Base-by-base conservation (phyloP, 2,329 filamentous ascomycete genomes). In the Sphaceloma murrayae region DNA sequence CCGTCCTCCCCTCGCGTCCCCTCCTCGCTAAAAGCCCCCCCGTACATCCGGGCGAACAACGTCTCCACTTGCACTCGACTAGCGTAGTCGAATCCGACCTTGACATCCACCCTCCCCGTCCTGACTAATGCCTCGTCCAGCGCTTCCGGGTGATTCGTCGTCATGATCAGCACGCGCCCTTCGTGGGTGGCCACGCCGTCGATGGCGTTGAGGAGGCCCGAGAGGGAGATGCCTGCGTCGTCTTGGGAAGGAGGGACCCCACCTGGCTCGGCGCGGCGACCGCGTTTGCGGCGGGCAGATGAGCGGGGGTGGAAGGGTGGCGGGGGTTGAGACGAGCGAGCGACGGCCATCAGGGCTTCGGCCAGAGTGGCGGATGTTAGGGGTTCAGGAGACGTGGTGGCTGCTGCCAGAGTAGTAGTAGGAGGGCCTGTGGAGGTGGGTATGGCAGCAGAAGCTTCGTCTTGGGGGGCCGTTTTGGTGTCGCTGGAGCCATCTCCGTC, bases 111-210 rank as follows among this genome's bases (percentile, higher is more conserved):
- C 1, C 82, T 70, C 1, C 83, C 82, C 0, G 84, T 82, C 0
- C 83, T 71, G 39, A 87, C 78, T 4, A 91, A 70, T 0, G 82
- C 83, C 34, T 78, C 72, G 55, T 88, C 83, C 0, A 89, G 72
- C 3, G 72, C 68, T 53, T 87, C 77, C 2, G 80, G 79, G 45
- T 75, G 73, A 61, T 89, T 89, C 24, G 82, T 86, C 0, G 84
- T 88, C 80, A 88, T 86, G 64, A 89, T 79, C 13, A 89, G 72
- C 9, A 89, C 75, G 34, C 82, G 75, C 18, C 83, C 84, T 63
- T 89, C 84, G 53, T 85, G 82, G 2, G 78, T 82, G 1, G 81
- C 82, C 1, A 87, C 83, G 45, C 85, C 83, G 55, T 93, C 85
- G 30, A 93, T 85, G 47, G 82, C 81, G 60, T 93, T 93, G 42